A percentile compares a stretch with the other conserved stretches of the same genome.
Conservation (phyloP, 2,329 filamentous ascomycete genomes). For the Aspergillus candidus region DNA sequence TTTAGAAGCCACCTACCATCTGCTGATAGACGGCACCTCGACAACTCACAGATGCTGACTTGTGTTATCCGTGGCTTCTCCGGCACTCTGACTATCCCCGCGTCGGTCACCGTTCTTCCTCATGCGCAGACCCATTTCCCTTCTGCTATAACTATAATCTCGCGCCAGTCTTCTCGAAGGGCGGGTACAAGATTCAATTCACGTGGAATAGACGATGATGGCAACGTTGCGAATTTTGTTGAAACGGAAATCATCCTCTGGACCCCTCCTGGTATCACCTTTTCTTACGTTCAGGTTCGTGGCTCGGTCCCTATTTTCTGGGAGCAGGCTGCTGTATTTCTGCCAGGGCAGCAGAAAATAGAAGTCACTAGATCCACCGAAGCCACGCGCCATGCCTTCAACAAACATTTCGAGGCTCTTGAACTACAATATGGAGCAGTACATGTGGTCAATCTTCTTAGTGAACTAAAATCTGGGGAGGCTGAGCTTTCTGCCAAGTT, state of each 20-base stretch:
- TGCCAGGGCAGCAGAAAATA: constrained; percentile 93
- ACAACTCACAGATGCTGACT: constrained; percentile 79
- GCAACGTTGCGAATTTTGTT: constrained; percentile 97
- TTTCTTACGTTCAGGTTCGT: constrained; percentile 88
- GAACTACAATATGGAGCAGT: constrained; percentile 82
- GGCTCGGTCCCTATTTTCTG: constrained; percentile 95
- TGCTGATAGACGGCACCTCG: constrained; percentile 70
- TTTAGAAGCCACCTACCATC: constrained; percentile 77
- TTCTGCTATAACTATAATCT: constrained; percentile 82
- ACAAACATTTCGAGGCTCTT: constrained; percentile 88
- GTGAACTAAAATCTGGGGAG: constrained; percentile 79
- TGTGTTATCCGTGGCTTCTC: constrained; percentile 93
- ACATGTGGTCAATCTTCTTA: constrained; percentile 91
- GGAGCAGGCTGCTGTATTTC: constrained; percentile 83
- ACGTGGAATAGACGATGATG: constrained; percentile 95
- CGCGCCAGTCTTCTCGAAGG: constrained; percentile 79
- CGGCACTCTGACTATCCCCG: constrained; percentile 76
- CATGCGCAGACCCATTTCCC: constrained; percentile 64
- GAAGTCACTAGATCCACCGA: constrained; percentile 80
- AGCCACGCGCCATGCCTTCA: constrained; percentile 88
- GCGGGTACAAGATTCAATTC: constrained; percentile 95
- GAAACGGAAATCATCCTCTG: constrained; percentile 93
- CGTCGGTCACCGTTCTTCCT: constrained; percentile 65
- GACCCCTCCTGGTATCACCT: constrained; percentile 68
- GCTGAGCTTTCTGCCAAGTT: constrained; percentile 76